Base-by-base conservation (phyloP, 148 eudicot genomes). In the Rhododendron molle region DNA sequence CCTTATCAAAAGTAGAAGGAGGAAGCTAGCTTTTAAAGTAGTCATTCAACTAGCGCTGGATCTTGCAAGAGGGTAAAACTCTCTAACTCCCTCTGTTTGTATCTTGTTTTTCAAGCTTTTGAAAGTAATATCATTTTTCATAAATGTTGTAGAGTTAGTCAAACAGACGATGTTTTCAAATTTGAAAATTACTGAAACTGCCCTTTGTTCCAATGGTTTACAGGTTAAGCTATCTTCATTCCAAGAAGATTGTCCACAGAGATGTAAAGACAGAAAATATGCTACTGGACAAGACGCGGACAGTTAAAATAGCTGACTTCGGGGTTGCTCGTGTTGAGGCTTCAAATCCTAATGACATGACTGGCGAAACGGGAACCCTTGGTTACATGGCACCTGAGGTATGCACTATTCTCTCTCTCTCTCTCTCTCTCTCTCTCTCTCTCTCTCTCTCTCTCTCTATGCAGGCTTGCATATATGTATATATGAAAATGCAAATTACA, bases 341-440 rank as follows among this genome's bases (percentile, higher is more conserved):
- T 87, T 93, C 96, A 85, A 95, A 95, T 89, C 97, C 98, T 40
- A 90, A 93, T 87, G 98, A 95, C 88, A 95, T 95, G 98, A 95
- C 98, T 46, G 98, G 98, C 3, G 98, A 95, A 86, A 95, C 98
- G 21, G 98, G 98, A 84, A 95, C 98, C 73, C 97, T 95, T 81
- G 98, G 97, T 71, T 95, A 95, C 90, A 95, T 95, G 98, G 98
- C 98, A 49, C 98, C 98, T 65, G 98, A 95, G 97, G 98, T 95
- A 88, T 82, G 58, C 60, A 34, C 30, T 69, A 26, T 82, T 36
- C 18, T 7, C 20, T 43, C 15, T 16, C 65, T 43, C 12, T 81
- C 49, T 16, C n/a, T 28, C 2, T 28, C 34, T n/a, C n/a, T n/a
- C n/a, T n/a, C n/a, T n/a, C n/a, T n/a, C n/a, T n/a, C n/a, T n/a